Conservation (phyloP, 176 grass and related monocot genomes). For the Chloris gayana region DNA sequence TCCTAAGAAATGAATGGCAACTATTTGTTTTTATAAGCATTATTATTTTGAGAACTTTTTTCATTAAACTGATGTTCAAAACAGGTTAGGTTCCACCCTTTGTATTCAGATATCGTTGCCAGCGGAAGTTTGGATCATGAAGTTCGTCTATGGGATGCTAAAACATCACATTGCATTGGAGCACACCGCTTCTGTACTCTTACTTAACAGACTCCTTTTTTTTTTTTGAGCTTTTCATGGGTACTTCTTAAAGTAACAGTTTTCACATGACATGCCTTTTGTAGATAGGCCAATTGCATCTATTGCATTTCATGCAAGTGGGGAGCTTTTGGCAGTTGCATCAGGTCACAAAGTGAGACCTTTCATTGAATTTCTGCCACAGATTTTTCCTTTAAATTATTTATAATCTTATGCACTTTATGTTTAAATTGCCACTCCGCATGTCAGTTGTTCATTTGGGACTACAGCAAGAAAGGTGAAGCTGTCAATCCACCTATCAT, state of each 20-base stretch:
- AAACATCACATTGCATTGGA: conserved; percentile 72
- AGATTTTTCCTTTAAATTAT: neutral
- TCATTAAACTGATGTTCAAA: conserved; percentile 20
- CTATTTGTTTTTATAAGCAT: neutral
- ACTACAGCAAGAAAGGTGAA: conserved; percentile 75
- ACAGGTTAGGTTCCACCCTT: conserved; percentile 87
- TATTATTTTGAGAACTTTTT: neutral
- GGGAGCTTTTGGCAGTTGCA: conserved; percentile 88
- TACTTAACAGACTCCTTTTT: conserved; percentile 13
- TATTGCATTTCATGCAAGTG: conserved; percentile 88
- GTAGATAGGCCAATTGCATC: conserved; percentile 91
- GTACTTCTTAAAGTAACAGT: conserved; percentile 31
- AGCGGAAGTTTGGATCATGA: conserved; percentile 95
- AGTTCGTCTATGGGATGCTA: conserved; percentile 90
- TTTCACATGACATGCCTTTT: conserved; percentile 33
- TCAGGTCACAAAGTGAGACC: conserved; percentile 85
- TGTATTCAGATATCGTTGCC: conserved; percentile 80
- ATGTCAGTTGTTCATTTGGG: conserved; percentile 82
- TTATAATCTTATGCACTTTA: neutral
- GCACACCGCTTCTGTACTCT: conserved; percentile 75
- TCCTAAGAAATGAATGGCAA: neutral
- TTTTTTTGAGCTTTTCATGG: conserved; percentile 2
- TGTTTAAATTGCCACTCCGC: conserved; percentile 1
- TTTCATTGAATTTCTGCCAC: neutral
- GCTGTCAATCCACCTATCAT: conserved; percentile 55